Evolutionary conservation across 1,139 yeast genomes (phyloP).

Genomic region (Pichia sp.): DNA sequence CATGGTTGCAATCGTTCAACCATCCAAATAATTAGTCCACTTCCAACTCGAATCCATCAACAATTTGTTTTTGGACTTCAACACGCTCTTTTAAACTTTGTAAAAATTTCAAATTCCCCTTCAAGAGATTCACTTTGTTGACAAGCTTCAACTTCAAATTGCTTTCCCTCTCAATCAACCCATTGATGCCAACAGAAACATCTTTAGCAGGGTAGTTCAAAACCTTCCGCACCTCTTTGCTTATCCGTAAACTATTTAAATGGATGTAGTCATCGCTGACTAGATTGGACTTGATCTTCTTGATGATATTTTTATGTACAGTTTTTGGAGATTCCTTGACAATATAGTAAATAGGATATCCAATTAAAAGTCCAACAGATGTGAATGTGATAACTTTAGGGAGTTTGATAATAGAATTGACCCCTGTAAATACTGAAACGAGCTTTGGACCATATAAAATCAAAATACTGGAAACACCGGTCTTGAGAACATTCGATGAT

Average conservation of each 20-base stretch:
- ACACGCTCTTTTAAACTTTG: slow-evolving; percentile 37
- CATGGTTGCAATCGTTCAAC: neutral
- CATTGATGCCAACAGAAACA: slow-evolving; percentile 72
- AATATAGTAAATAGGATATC: slow-evolving; percentile 57
- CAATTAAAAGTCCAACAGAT: slow-evolving; percentile 51
- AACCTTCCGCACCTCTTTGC: slow-evolving; percentile 80
- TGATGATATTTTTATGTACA: slow-evolving; percentile 75
- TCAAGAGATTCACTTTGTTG: slow-evolving; percentile 53
- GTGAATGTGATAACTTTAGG: slow-evolving; percentile 35
- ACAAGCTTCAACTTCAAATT: slow-evolving; percentile 57
- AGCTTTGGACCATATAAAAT: slow-evolving; percentile 28
- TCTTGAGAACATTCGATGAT: slow-evolving; percentile 24
- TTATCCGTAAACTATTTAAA: slow-evolving; percentile 67
- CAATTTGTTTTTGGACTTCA: slow-evolving; percentile 37
- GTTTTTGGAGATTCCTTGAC: slow-evolving; percentile 84
- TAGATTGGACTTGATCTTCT: slow-evolving; percentile 61
- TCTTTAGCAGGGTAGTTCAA: slow-evolving; percentile 79
- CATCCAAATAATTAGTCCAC: slow-evolving; percentile 8
- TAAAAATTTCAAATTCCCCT: slow-evolving; percentile 58
- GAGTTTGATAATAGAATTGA: slow-evolving; percentile 25
- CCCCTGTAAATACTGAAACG: slow-evolving; percentile 25
- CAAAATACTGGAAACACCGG: slow-evolving; percentile 25
- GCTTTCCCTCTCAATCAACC: slow-evolving; percentile 58
- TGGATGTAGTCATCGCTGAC: slow-evolving; percentile 71
- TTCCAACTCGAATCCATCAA: slow-evolving; percentile 18